Evolutionary conservation across 1,139 yeast species (phyloP), one percentile per base, ranked within the genome.

Genomic region (Nematodospora anomalae): DNA sequence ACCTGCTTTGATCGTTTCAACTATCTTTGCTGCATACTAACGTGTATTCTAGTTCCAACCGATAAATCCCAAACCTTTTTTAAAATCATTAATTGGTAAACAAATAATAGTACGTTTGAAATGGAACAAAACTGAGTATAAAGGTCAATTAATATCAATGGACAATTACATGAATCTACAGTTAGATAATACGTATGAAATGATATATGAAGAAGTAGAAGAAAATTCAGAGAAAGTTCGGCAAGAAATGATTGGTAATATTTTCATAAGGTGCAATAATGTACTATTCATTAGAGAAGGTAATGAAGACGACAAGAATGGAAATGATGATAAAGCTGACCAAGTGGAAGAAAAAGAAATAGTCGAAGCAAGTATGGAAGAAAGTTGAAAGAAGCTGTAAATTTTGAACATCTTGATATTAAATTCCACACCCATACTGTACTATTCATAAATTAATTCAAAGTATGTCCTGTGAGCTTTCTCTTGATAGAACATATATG

Each of bases 111-210:
- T 92, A n/a, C 77, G 92, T 38, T 74, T 92, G 45, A 92, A 92
- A 60, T 94, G 96, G 85, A 92, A 89, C 55, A 79, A 78, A 46
- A 85, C 96, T n/a, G 95, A 89, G 57, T 92, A 92, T 62, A 74
- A 68, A 42, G 98, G 98, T 1, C 74, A 60, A n/a, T 71, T 92
- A 33, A 64, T 80, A 11, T 81, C 96, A 1, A 84, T 88, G 20
- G 99, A 92, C 57, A 87, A 88, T 50, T 94, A 92, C 63, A 92
- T 94, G 92, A 94, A 92, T 53, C 51, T 92, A 26, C 90, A 88
- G 55, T 66, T 92, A 28, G 80, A 76, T 28, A 76, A 80, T 24
- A 83, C 95, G 1, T 75, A 68, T 36, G 96, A 89, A 58, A 65
- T 70, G 33, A 67, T 79, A 7, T 67, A 66, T 32, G 80, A 72